These are phyloP conservation scores for grape (Vitis vinifera) DNA, from an alignment of 164 flowering plant species.

Conservation along the genomic window DNA sequence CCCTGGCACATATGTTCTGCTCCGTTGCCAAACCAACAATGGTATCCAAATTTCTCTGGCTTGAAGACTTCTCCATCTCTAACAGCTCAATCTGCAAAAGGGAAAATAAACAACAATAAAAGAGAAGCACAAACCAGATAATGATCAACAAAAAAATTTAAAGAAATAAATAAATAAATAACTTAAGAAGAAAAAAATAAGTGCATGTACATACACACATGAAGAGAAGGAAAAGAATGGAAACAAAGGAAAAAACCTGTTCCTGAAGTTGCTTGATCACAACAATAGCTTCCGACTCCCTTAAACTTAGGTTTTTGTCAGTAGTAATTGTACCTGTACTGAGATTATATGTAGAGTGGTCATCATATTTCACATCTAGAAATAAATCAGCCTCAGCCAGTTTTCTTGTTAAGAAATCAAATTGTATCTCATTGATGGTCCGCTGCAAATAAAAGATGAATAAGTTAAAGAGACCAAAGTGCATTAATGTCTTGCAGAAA, in stretches of 20 bases:
- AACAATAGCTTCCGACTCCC: conserved; percentile 62
- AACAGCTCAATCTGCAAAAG: conserved; percentile 50
- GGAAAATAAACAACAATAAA: neutral
- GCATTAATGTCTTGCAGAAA: neutral
- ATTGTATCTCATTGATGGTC: conserved; percentile 52
- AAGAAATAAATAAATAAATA: neutral
- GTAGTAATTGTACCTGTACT: conserved; percentile 11
- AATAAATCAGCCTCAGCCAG: conserved; percentile 37
- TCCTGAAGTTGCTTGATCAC: conserved; percentile 82
- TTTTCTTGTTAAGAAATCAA: conserved; percentile 53
- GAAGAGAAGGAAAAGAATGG: neutral
- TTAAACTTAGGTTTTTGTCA: conserved; percentile 30
- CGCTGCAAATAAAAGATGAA: conserved; percentile 36
- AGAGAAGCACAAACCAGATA: neutral
- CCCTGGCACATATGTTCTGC: conserved; percentile 51
- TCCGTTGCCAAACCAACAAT: conserved; percentile 57
- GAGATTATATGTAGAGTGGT: conserved; percentile 6
- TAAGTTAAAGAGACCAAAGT: neutral
- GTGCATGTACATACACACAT: too few relatives aligned
- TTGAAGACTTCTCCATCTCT: conserved; percentile 71
- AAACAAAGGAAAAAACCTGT: conserved; percentile 45
- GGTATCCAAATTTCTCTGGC: conserved; percentile 58
- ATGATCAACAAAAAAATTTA: neutral
- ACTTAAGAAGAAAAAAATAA: neutral
- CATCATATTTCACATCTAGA: conserved; percentile 12